Base-by-base conservation (phyloP, 225 moss, liverwort and hornwort genomes). In the Climacium dendroides region DNA sequence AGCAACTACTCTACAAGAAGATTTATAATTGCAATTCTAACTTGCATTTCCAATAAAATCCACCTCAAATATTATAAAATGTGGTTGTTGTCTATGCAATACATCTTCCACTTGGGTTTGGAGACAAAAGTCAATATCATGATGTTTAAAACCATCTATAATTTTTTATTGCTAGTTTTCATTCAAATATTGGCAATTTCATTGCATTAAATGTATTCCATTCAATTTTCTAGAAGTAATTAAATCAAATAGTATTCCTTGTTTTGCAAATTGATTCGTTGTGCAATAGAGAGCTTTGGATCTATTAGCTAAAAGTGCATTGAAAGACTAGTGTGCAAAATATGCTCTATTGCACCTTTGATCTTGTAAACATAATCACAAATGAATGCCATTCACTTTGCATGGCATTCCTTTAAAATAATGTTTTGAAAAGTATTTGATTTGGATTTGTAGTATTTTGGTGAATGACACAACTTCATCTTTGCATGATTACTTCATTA, bases 201-300 rank as follows among this genome's bases (percentile, higher is more conserved):
- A 39, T 69, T 0, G 7, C 13, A 69, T 69, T 37, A 12, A 24
- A 69, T 69, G 41, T 70, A 5, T 2, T 14, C 3, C 8, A 23
- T 39, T 12, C 4, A 39, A 69, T 0, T 24, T 1, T 14, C 0
- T 2, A 0, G 2, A 39, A 13, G 39, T 39, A 39, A 67, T 24
- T 39, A 24, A 7, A 24, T 39, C 69, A 69, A 39, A 24, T 0
- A 41, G 2, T 14, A 25, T 25, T 12, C 14, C 24, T 39, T 39
- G 7, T 4, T 69, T 0, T 24, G 1, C 4, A 41, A 41, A 69
- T 24, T 41, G 39, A 41, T 3, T 69, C 24, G 7, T 0, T 1
- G 1, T 69, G 4, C 37, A 67, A 37, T 67, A 13, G 37, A 67
- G 37, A 67, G 7, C 2, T 1, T 67, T 37, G 12, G 22, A 22